Base-by-base conservation (phyloP, 1,284 basidiomycete species). In the Trametes hirsuta region DNA sequence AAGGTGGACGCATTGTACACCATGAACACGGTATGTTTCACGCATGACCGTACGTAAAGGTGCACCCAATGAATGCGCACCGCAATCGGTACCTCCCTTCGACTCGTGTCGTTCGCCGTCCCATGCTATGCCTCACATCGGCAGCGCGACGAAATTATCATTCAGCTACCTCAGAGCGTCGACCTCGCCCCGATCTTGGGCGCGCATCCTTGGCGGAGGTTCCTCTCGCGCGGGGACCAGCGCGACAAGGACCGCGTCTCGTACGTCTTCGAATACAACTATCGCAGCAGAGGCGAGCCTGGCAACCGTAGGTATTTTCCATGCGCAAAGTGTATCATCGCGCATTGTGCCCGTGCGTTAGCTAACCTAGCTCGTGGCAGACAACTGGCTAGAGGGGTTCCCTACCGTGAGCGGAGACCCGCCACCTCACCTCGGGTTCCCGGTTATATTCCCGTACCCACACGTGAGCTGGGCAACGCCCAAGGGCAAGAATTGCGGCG, bases 211-310 rank as follows among this genome's bases (percentile, higher is more conserved):
- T 74, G 72, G 72, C 56, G 57, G 6, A 56, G 57, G 34, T 64
- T 71, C 36, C 59, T 69, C 40, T 39, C 35, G 5, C 45, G 35
- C 9, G 61, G 57, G 2, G 42, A 57, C 14, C 36, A 40, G 39
- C 35, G 22, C 25, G 64, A 68, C 52, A 49, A 25, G 30, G 37
- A 68, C 35, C 63, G 60, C 14, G 61, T 65, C 34, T 71, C 71
- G 21, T 70, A 66, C 52, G 66, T 74, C 6, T 74, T 74, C 53
- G 68, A 69, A 53, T 74, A 69, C 63, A 66, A 73, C 59, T 73
- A 71, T 55, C 61, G 65, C 35, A 59, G n/a, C 12, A 53, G 64
- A 11, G 73, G 73, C n/a, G 61, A 71, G n/a, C 73, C 73, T 3
- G 66, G 49, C 1, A 63, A 59, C 24, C 71, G 73, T 73, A 61